Percentiles rank a stretch among this genome's conserved stretches.
Conservation (phyloP, 345 rosid species). For the Gossypium turneri region DNA sequence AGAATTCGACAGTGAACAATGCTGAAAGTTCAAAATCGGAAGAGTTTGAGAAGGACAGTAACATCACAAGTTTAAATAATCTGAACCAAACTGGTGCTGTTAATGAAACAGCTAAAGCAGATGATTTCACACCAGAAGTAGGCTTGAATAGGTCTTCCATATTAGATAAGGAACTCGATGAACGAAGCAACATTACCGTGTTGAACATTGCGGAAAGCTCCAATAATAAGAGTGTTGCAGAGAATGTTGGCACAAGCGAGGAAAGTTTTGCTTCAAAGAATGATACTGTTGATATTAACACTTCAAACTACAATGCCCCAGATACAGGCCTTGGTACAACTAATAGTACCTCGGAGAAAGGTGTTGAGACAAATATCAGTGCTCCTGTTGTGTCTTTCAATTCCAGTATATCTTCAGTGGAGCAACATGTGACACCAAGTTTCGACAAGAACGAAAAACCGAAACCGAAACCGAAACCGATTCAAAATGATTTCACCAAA, state of each 20-base stretch:
- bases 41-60: conserved; percentile 18
- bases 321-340: conserved; percentile 16
- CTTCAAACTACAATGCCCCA: conserved; percentile 14
- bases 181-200: conserved; percentile 10
- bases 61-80: conserved; percentile 20
- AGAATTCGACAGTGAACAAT: background rate
- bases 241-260: conserved; percentile 23
- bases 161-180: conserved; percentile 13
- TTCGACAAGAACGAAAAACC: conserved; percentile 22
- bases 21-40: conserved; percentile 23
- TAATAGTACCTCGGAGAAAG: conserved; percentile 20
- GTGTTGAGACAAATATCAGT: conserved; percentile 10
- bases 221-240: conserved; percentile 16
- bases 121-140: conserved; percentile 17
- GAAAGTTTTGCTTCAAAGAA: conserved; percentile 23
- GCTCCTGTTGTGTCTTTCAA: conserved; percentile 22
- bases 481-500: conserved; percentile 19
- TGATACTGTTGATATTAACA: conserved; percentile 15
- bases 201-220: conserved; percentile 8
- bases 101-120: conserved; percentile 26
- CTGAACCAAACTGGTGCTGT: conserved; percentile 26
- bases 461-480: conserved; percentile 17
- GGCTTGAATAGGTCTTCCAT: conserved; percentile 21
- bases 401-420: conserved; percentile 23
- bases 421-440: conserved; percentile 22